Evolutionary conservation across 768 basidiomycete genomes (phyloP).

Genomic region (Calvatia gigantea): DNA sequence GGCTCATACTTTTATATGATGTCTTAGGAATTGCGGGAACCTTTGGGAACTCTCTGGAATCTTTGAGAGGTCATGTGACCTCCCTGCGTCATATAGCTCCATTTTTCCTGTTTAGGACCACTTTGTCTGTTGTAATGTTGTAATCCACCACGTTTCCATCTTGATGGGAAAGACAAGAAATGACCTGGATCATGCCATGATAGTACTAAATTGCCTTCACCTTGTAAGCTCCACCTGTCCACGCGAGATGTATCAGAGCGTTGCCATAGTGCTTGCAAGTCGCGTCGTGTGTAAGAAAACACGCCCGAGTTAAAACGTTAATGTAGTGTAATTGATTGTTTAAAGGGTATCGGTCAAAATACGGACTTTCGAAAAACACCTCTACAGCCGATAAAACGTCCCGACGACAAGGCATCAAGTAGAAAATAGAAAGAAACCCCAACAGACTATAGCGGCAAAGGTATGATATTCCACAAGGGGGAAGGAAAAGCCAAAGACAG

Average conservation of each 20-base stretch:
- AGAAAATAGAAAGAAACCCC: background rate
- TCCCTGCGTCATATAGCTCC: conserved; percentile 18
- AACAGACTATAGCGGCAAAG: background rate
- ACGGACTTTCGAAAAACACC: conserved; percentile 10
- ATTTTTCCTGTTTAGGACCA: background rate
- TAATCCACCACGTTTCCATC: background rate
- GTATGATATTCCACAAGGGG: conserved; percentile 9
- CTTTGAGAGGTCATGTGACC: conserved; percentile 35
- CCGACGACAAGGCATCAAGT: conserved; percentile 10
- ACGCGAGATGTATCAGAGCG: background rate
- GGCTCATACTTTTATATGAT: conserved; percentile 35
- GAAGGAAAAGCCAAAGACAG: conserved; percentile 7
- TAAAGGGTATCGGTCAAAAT: conserved; percentile 1
- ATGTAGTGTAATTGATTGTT: background rate
- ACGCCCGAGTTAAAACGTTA: no score
- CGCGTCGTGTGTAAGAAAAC: no score
- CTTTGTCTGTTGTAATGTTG: conserved; percentile 11
- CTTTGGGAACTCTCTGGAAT: conserved; percentile 45
- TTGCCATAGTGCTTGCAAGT: no score
- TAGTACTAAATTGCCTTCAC: conserved; percentile 13
- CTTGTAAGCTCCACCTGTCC: background rate
- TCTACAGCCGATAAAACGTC: conserved; percentile 7
- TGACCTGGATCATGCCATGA: conserved; percentile 16
- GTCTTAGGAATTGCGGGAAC: conserved; percentile 38
- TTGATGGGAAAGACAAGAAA: background rate